Evolutionary conservation across 2,329 filamentous ascomycete species (phyloP), one percentile per base, ranked within the genome.

Genomic region (Fonsecaea pugnacius): DNA sequence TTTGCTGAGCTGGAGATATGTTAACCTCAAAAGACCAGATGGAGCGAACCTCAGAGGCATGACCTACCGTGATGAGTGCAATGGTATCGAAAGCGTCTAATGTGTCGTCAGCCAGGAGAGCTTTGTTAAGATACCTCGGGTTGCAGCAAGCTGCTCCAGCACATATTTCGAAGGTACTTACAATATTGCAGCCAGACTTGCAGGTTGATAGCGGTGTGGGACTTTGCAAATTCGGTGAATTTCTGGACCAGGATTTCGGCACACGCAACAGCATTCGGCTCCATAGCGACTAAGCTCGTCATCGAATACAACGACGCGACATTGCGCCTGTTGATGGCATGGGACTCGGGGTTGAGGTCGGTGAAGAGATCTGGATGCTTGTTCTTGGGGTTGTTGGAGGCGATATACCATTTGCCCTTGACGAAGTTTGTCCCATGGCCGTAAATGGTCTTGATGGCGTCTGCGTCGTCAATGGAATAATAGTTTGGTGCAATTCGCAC

Each of bases 391-490:
- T 55, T 52, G 18, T 30, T 59, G 4, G 58, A 64, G 1, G 65
- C 61, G 24, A 56, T 56, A 36, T 67, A 67, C 65, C 65, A 67
- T 48, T 62, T 64, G 1, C 90, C 90, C 85, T 95, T 95, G 56
- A 85, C 78, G 70, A 92, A 90, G 0, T 90, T 89, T 75, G 92
- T 92, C 74, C 92, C 93, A 43, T 93, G 77, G 0, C 91, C 91
- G 73, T 95, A 96, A 50, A 95, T 93, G 8, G 80, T 79, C 76
- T 90, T 91, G 70, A 94, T 80, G 0, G 89, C 89, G 62, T 85
- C 85, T 0, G 90, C 89, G 69, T 92, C 85, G 4, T 89, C 85
- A 72, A 95, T 91, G 0, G 89, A 91, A 1, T 94, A 76, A 0
- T 80, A 80, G 67, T 92, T 92, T 1, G 91, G 91, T 0, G 90